A percentile compares a stretch with the other conserved stretches of the same genome.
Evolutionary conservation across 768 basidiomycete species (phyloP).

Genomic region (Polyporus arcularius): DNA sequence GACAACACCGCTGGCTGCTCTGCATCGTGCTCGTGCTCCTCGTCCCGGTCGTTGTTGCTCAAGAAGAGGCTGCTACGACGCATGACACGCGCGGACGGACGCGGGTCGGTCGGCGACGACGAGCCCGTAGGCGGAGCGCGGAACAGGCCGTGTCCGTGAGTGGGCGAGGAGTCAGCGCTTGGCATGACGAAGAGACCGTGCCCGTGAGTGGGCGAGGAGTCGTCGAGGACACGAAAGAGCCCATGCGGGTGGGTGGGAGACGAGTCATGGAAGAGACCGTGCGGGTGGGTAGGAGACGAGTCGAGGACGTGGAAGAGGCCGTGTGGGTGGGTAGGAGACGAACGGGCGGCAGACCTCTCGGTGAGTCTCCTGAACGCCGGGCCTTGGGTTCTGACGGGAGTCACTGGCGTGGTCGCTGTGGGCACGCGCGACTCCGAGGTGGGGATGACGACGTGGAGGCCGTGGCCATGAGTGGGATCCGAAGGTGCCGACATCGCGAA

Average conservation of each 20-base stretch:
- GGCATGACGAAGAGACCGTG: not conserved
- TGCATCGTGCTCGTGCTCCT: not conserved
- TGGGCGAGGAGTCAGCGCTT: not conserved
- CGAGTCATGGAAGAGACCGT: not conserved
- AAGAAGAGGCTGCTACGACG: not conserved
- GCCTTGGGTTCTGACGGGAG: no score
- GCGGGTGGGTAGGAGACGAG: not conserved
- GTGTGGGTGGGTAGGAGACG: no score
- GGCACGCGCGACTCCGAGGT: no score
- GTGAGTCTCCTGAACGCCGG: no score
- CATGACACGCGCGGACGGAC: not conserved
- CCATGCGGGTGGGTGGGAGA: not conserved
- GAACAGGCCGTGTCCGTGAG: not conserved
- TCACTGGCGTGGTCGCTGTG: no score
- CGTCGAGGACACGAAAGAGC: not conserved
- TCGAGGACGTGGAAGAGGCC: not conserved
- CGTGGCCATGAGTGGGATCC: no score
- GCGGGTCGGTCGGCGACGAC: not conserved
- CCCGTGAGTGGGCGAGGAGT: not conserved
- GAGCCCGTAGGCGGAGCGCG: not conserved
- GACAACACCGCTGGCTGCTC: not conserved
- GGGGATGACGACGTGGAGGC: no score
- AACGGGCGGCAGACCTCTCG: no score
- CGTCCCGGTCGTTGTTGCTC: not conserved
- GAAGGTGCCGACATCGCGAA: no score